These are phyloP conservation scores for Sanchytrium tribonematis DNA, from an alignment of 371 early-diverging fungal species.

Conservation along the genomic window DNA sequence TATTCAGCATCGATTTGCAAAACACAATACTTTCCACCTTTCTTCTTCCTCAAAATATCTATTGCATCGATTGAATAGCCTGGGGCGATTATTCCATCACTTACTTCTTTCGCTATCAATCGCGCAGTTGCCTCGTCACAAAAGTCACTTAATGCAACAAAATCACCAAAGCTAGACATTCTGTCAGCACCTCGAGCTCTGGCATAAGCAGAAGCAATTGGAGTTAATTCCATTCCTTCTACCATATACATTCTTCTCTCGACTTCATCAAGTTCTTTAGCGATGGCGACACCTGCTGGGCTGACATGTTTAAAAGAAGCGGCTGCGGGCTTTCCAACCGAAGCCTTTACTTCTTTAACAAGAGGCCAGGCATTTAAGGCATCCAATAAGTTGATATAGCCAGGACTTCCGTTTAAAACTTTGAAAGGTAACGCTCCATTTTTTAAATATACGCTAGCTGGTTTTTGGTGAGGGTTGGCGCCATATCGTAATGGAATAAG, in stretches of 20 bases:
- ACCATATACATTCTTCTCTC: constrained; percentile 75
- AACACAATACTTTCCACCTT: constrained; percentile 83
- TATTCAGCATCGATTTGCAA: constrained; percentile 67
- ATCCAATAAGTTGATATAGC: constrained; percentile 89
- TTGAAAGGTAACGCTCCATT: constrained; percentile 38
- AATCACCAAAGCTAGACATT: constrained; percentile 94
- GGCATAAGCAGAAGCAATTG: constrained; percentile 53
- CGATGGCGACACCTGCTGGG: constrained; percentile 89
- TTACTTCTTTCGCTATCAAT: constrained; percentile 63
- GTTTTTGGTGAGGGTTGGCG: constrained; percentile 89
- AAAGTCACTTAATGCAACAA: constrained; percentile 62
- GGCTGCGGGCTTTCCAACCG: constrained; percentile 52
- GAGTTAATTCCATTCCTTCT: constrained; percentile 40
- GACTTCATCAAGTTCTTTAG: constrained; percentile 38
- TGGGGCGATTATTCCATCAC: constrained; percentile 40
- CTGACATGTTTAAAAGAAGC: constrained; percentile 95
- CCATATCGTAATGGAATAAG: constrained; percentile 65
- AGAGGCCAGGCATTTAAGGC: constrained; percentile 86
- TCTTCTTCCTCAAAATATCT: constrained; percentile 66
- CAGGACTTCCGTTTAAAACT: constrained; percentile 71
- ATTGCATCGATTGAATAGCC: constrained; percentile 59
- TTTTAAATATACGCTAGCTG: constrained; percentile 64
- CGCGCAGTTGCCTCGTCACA: constrained; percentile 76
- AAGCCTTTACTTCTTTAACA: constrained; percentile 56
- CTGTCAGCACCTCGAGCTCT: constrained; percentile 79